A percentile compares a stretch with the other conserved stretches of the same genome.
phyloP scores from a whole-genome alignment of 2,329 filamentous ascomycete genomes.

The Talaromyces sp. region DNA sequence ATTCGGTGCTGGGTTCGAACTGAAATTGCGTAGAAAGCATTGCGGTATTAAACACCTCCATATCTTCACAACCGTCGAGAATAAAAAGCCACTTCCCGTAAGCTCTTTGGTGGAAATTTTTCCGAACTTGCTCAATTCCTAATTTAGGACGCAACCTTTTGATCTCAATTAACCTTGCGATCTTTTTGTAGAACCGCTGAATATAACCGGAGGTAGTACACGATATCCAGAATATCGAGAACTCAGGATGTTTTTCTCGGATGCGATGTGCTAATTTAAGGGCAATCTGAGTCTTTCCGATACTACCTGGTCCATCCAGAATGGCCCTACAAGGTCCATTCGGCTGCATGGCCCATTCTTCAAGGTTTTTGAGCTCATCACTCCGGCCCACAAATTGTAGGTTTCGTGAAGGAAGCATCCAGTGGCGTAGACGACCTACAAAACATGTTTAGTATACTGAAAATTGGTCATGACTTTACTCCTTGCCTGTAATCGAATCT shows the following conservation, averaged over 20 bases:
- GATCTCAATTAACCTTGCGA: neutral
- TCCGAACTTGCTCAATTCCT: too few species aligned
- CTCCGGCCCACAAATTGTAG: slow-evolving; percentile 14
- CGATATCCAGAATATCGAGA: slow-evolving; percentile 11
- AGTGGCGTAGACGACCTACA: neutral
- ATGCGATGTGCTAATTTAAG: slow-evolving; percentile 14
- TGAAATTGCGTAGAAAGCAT: too few species aligned
- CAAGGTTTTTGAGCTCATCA: slow-evolving; percentile 5
- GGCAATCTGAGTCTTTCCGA: slow-evolving; percentile 5
- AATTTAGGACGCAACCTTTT: too few species aligned
- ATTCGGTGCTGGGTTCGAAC: too few species aligned
- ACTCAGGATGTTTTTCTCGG: neutral
- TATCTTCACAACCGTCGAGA: slow-evolving; percentile 21
- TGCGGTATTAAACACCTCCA: slow-evolving; percentile 12
- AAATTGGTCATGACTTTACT: too few species aligned
- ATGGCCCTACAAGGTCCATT: slow-evolving; percentile 1
- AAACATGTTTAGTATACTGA: too few species aligned
- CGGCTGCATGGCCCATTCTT: neutral
- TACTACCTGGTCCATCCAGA: slow-evolving; percentile 13
- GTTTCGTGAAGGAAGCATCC: slow-evolving; percentile 16
- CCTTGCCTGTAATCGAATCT: too few species aligned
- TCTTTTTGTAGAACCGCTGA: slow-evolving; percentile 1
- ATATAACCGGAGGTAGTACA: neutral
- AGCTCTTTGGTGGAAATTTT: slow-evolving; percentile 5
- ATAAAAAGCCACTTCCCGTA: slow-evolving; percentile 18